Base-by-base conservation (phyloP, 192 early-diverging fungal genomes). In the Umbelopsis sp. region DNA sequence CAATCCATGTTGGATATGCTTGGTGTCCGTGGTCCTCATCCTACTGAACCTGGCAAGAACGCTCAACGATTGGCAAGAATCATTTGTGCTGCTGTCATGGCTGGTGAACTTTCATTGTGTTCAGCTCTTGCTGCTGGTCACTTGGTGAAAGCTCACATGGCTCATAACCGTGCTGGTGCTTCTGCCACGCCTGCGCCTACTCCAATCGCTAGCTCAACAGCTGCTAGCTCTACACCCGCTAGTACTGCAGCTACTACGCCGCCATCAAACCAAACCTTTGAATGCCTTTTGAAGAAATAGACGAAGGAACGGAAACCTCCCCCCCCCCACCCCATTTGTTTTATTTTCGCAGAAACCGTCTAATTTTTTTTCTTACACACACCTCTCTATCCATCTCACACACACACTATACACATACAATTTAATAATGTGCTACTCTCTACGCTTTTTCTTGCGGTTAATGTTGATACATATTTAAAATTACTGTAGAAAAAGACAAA, bases 21-120 rank as follows among this genome's bases (percentile, higher is more conserved):
- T 9, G 94, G 94, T 11, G 92, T 95, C 53, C 86, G 90, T 34
- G 96, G 96, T 4, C 86, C 96, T 24, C 87, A 94, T 69, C 82
- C 83, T 21, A 89, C 86, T 34, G 78, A 76, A 22, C 96, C 96
- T 1, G 96, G 96, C 17, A 87, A 86, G 24, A 94, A 97, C 76
- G 92, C 95, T 2, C 93, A 94, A 84, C 78, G 86, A 44, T 77
- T 97, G 69, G 96, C 96, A 25, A 83, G 93, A 24, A 87, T 97
- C 56, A 93, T 96, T 59, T 91, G 89, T 70, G 93, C 96, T 6
- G 82, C 92, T 25, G 95, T 96, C 2, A 93, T 97, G 92, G 96
- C 95, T 41, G 95, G 95, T 65, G 96, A 97, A 81, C 82, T 97
- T 36, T 92, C 91, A 34, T 82, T 97, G 53, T 94, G 89, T 70